Percentiles rank a stretch among this genome's conserved stretches.
These are phyloP conservation scores for Talaromyces nanjingensis DNA, from an alignment of 495 filamentous ascomycete genomes.

Conservation along the genomic window DNA sequence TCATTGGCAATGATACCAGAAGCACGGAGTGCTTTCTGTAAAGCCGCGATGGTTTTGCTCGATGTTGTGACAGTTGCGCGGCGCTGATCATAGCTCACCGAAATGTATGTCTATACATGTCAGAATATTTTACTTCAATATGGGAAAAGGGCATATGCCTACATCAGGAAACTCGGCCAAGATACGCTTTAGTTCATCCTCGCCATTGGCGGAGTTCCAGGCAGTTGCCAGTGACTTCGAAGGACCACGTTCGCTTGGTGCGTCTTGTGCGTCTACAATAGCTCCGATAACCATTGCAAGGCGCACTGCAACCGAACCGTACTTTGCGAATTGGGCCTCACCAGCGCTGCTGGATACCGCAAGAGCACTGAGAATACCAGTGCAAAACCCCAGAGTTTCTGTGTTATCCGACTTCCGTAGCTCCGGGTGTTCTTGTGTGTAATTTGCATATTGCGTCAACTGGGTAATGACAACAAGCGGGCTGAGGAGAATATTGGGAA, in stretches of 20 bases:
- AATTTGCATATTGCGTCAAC: slow-evolving; percentile 22
- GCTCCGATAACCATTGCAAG: slow-evolving; percentile 29
- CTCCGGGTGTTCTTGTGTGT: neutral
- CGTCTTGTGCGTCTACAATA: slow-evolving; percentile 38
- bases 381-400: slow-evolving; percentile 13
- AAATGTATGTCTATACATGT: slow-evolving; percentile 10
- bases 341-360: slow-evolving; percentile 24
- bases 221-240: neutral
- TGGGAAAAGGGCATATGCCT: neutral
- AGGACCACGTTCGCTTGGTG: slow-evolving; percentile 2
- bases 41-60: slow-evolving; percentile 14
- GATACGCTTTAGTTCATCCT: neutral
- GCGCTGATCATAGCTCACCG: slow-evolving; percentile 10
- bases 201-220: neutral
- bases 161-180: neutral
- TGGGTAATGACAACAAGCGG: slow-evolving; percentile 32
- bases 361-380: slow-evolving; percentile 33
- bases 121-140: neutral
- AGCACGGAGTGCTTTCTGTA: slow-evolving; percentile 22
- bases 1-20: slow-evolving; percentile 27
- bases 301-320: slow-evolving; percentile 33
- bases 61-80: slow-evolving; percentile 21
- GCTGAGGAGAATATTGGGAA: slow-evolving; percentile 27
- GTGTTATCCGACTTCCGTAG: neutral
- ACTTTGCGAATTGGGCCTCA: slow-evolving; percentile 20